Base-by-base conservation (phyloP, 179 eudicot species). In the Amaranthus tricolor region DNA sequence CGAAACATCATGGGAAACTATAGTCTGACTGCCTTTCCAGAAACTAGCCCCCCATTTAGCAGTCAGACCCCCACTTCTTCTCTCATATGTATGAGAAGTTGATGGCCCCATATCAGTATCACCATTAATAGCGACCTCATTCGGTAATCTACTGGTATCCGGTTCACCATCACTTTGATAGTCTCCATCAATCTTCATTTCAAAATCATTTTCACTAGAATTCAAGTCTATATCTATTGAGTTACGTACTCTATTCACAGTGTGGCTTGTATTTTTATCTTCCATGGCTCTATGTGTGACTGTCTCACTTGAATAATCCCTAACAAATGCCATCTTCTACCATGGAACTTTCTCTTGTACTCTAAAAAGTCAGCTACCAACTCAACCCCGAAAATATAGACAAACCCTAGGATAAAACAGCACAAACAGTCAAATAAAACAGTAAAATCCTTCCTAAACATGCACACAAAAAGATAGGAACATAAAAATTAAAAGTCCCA, bases 41-140 rank as follows among this genome's bases (percentile, higher is more conserved):
- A 92, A 90, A 50, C 83, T 82, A 51, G 98, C 87, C 72, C 97
- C 98, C 96, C 93, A 88, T 76, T 84, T 88, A 58, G 84, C 87
- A 24, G 81, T 59, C 40, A 75, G 43, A 54, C 70, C 84, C 57
- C 75, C 81, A 20, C 84, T 59, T 80, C 87, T 84, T 76, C 83
- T 82, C 49, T 69, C 86, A 62, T 86, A 80, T 21, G 85, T 75
- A 73, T 78, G 88, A 55, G 86, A 78, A 59, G 87, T 81, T 48
- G 86, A 81, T 64, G 76, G 73, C 65, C 74, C 79, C 77, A 80
- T 62, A 52, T 78, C 84, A 74, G 76, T 67, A 76, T 80, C 86
- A 72, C 74, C 83, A 63, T 78, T 84, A 51, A 66, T 81, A 63
- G 69, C 80, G 52, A 77, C 76, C 53, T 79, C 87, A 68, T 77